Evolutionary conservation across 1,139 yeast species (phyloP).

Genomic region (Geotrichum aggregatum): DNA sequence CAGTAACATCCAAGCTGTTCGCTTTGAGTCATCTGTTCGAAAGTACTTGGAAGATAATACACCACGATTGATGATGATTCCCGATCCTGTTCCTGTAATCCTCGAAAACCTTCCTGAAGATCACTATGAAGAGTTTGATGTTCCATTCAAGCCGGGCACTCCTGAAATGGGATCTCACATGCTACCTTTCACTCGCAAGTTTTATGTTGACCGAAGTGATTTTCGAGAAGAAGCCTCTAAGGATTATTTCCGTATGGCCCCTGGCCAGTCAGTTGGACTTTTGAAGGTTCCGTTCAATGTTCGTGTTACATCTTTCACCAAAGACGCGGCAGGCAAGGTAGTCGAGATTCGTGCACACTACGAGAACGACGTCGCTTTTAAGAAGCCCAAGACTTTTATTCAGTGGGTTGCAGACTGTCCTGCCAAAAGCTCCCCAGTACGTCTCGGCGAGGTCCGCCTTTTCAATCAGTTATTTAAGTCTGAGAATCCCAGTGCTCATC

Average conservation of each 20-base stretch:
- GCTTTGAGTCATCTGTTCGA: constrained; percentile 89
- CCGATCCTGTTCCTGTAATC: constrained; percentile 79
- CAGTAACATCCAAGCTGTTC: constrained; percentile 80
- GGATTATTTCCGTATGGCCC: constrained; percentile 83
- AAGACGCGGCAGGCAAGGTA: constrained; percentile 59
- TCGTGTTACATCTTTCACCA: constrained; percentile 65
- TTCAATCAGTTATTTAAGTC: constrained; percentile 85
- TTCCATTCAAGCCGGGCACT: constrained; percentile 88
- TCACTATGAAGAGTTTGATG: constrained; percentile 60
- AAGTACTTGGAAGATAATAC: constrained; percentile 83
- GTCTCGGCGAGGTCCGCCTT: constrained; percentile 71
- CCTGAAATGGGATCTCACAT: constrained; percentile 69
- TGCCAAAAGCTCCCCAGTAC: constrained; percentile 57
- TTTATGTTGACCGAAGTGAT: constrained; percentile 84
- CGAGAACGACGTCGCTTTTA: constrained; percentile 58
- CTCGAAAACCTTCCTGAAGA: constrained; percentile 79
- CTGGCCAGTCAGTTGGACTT: constrained; percentile 93
- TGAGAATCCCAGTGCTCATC: constrained; percentile 85
- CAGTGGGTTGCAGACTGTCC: constrained; percentile 89
- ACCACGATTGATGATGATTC: constrained; percentile 91
- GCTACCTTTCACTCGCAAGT: constrained; percentile 68
- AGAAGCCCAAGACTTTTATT: constrained; percentile 88
- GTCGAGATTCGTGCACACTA: constrained; percentile 73
- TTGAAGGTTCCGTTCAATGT: constrained; percentile 85
- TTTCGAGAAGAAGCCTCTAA: constrained; percentile 63